Conservation (phyloP, 345 rosid species). For the Raphanus sativus region DNA sequence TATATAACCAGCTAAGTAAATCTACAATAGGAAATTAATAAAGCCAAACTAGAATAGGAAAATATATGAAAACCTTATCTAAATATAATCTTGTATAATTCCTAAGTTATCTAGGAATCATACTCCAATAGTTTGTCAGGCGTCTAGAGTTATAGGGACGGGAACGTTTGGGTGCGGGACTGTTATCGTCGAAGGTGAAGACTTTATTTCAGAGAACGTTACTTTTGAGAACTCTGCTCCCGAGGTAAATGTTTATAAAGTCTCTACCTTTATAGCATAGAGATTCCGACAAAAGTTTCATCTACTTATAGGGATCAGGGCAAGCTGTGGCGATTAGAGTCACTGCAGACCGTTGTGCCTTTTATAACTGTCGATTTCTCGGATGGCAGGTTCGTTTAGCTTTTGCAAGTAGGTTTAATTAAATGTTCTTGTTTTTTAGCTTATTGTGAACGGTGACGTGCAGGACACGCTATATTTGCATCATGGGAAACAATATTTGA, state of each 20-base stretch:
- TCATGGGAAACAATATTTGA: constrained; percentile 84
- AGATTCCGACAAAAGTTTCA: background rate
- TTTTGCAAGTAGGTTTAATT: too few relatives aligned
- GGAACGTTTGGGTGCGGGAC: constrained; percentile 97
- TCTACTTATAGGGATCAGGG: constrained; percentile 68
- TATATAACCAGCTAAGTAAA: too few relatives aligned
- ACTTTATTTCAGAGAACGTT: constrained; percentile 91
- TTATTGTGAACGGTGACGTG: constrained; percentile 3
- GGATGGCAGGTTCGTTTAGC: constrained; percentile 99
- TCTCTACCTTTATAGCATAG: background rate
- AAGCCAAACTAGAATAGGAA: too few relatives aligned
- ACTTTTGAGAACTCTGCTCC: constrained; percentile 95
- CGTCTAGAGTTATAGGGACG: constrained; percentile 70
- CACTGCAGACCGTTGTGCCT: constrained; percentile 94
- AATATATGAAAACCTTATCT: too few relatives aligned
- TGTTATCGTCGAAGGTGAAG: constrained; percentile 93
- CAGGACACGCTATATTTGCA: constrained; percentile 96
- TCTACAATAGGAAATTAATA: too few relatives aligned
- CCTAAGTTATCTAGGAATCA: too few relatives aligned
- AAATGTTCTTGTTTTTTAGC: too few relatives aligned
- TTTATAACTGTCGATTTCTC: constrained; percentile 92
- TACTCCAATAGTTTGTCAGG: constrained; percentile 35
- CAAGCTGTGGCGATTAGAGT: constrained; percentile 96
- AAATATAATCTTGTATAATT: too few relatives aligned
- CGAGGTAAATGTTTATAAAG: constrained; percentile 38